A percentile compares a stretch with the other conserved stretches of the same genome.
phyloP scores from a whole-genome alignment of 1,139 yeast genomes.

The Pichia sp. region DNA sequence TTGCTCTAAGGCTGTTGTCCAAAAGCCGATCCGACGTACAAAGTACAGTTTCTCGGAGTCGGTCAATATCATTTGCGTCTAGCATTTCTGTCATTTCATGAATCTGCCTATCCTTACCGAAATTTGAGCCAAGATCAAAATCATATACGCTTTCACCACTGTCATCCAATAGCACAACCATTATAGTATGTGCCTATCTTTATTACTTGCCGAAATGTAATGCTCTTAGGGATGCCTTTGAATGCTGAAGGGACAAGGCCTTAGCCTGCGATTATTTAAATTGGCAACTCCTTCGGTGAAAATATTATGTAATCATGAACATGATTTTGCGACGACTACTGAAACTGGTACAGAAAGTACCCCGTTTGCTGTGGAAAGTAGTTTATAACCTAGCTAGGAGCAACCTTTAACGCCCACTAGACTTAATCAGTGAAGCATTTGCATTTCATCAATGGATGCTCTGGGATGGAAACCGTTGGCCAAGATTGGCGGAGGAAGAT shows the following conservation, averaged over 20 bases:
- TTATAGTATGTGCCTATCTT: background rate
- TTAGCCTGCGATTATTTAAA: background rate
- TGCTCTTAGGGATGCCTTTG: background rate
- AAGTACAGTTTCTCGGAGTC: constrained; percentile 20
- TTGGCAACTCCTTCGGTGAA: background rate
- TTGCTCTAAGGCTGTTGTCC: constrained; percentile 37
- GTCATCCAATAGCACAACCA: constrained; percentile 8
- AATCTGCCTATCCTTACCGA: background rate
- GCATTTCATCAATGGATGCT: constrained; percentile 1
- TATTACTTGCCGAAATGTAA: background rate
- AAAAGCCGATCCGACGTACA: constrained; percentile 47
- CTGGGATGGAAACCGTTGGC: constrained; percentile 17
- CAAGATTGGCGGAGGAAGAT: constrained; percentile 32
- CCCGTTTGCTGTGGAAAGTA: background rate
- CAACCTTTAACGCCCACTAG: too few species aligned
- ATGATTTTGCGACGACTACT: background rate
- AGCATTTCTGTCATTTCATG: constrained; percentile 5
- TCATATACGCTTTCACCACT: background rate
- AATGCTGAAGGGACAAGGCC: background rate
- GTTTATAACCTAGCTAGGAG: too few species aligned
- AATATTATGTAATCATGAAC: background rate
- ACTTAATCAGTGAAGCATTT: too few species aligned
- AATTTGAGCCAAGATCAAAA: background rate
- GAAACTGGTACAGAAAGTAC: background rate
- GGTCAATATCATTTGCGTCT: constrained; percentile 17